Conservation (phyloP, 2,329 filamentous ascomycete genomes). For the Trichoderma lentiforme region DNA sequence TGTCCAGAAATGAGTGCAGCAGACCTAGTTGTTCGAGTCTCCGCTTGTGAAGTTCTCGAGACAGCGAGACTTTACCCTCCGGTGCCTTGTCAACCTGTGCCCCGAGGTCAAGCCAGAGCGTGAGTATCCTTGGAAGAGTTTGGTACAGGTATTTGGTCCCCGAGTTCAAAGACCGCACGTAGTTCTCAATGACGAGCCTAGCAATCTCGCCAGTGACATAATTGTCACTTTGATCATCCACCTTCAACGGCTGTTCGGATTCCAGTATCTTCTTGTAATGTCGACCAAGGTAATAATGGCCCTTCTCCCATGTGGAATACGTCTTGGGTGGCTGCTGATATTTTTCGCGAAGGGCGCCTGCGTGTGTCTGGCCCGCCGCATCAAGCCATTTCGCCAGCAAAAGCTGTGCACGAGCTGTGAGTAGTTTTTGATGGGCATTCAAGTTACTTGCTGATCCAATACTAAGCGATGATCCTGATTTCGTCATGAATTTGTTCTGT, state of each 20-base stretch:
- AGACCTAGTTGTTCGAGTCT: constrained; percentile 64
- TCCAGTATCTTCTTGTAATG: constrained; percentile 97
- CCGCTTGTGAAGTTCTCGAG: constrained; percentile 49
- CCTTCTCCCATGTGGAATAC: constrained; percentile 81
- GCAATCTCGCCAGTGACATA: constrained; percentile 79
- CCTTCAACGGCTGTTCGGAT: constrained; percentile 74
- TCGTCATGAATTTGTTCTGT: constrained; percentile 67
- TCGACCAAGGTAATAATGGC: constrained; percentile 92
- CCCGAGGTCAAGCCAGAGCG: constrained; percentile 90
- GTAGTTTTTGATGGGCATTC: constrained; percentile 53
- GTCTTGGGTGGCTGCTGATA: constrained; percentile 80
- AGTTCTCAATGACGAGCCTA: constrained; percentile 90
- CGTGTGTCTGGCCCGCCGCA: constrained; percentile 87
- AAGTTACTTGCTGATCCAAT: constrained; percentile 35
- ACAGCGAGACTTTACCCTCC: constrained; percentile 52
- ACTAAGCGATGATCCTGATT: constrained; percentile 37
- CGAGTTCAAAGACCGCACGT: constrained; percentile 78
- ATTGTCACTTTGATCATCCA: constrained; percentile 71
- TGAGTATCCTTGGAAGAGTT: constrained; percentile 85
- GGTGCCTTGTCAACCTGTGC: constrained; percentile 65
- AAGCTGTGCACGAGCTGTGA: constrained; percentile 77
- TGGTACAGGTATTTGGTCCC: constrained; percentile 97
- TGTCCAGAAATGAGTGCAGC: constrained; percentile 72
- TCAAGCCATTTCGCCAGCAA: constrained; percentile 97
- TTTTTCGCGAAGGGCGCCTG: constrained; percentile 71